Base-by-base conservation (phyloP, 2,329 filamentous ascomycete genomes). In the Phoma herbarum region DNA sequence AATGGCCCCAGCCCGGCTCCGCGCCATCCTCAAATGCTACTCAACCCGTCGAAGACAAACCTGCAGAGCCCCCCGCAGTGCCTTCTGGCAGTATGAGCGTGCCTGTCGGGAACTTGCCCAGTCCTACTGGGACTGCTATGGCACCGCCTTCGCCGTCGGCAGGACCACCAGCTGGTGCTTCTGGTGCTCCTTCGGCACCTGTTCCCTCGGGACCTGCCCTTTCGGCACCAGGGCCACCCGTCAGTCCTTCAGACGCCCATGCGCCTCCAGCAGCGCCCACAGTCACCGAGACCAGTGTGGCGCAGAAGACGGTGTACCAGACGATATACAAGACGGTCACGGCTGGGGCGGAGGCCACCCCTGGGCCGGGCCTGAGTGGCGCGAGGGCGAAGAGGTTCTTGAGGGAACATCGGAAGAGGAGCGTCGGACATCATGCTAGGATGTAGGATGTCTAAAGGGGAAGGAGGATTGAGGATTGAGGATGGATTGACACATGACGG, bases 321-420 rank as follows among this genome's bases (percentile, higher is more conserved):
- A 69, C 67, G 0, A 52, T 66, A 1, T 67, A 65, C 26, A 51
- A 56, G 16, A 67, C 66, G 4, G 64, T 64, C 2, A 47, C 65
- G 1, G 56, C 55, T 18, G 54, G 48, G 10, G 45, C 63, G 4
- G 51, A 43, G 25, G 60, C 49, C 4, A 67, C 65, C 18, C 55
- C 64, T 6, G 46, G 53, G 4, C 54, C 56, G 14, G 60, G 50
- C 7, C 41, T 57, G 41, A 55, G 35, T 9, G 62, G 61, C 39
- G 59, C 46, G 8, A 52, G 59, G 14, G 61, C 61, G 44, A 64
- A 60, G n/a, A 61, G 66, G 23, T 61, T 61, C 26, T 25, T 67
- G 23, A 56, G 56, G 20, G 62, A 68, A 48, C 63, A 68, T 29
- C 62, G 65, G 43, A 53, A 63, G 39, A 62, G 60, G 45, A 33